Conservation (phyloP, 257 asterid species). For the Solanum clarkiae region DNA sequence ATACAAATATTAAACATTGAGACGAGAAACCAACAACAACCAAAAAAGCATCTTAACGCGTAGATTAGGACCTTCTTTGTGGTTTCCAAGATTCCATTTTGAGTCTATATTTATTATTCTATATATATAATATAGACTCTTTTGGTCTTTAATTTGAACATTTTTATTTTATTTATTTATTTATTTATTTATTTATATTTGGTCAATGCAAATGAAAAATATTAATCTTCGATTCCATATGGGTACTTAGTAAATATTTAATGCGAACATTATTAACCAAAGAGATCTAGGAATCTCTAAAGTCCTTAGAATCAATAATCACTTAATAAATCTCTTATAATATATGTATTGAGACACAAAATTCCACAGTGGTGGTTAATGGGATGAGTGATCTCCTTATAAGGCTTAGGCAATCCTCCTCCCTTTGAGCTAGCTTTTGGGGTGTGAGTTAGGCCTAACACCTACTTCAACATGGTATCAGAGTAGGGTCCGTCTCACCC, state of each 20-base stretch:
- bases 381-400: too few relatives aligned
- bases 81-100: constrained; percentile 15
- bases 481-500: too few relatives aligned
- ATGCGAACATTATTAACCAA: not conserved
- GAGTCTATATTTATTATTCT: too few relatives aligned
- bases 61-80: constrained; percentile 19
- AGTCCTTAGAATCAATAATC: constrained; percentile 15
- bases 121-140: not conserved
- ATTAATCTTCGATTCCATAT: not conserved
- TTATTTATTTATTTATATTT: not conserved
- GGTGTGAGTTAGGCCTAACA: too few relatives aligned
- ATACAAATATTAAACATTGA: too few relatives aligned
- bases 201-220: constrained; percentile 1
- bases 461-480: too few relatives aligned
- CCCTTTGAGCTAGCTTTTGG: too few relatives aligned
- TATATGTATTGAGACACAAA: too few relatives aligned
- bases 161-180: not conserved
- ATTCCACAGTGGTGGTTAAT: too few relatives aligned
- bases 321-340: not conserved
- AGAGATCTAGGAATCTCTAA: constrained; percentile 14
- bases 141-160: not conserved
- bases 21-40: not conserved
- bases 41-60: constrained; percentile 23
- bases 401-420: too few relatives aligned
- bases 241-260: not conserved